Evolutionary conservation across 495 filamentous ascomycete genomes (phyloP), one percentile per base, ranked within the genome.

Genomic region (Neurospora africana): DNA sequence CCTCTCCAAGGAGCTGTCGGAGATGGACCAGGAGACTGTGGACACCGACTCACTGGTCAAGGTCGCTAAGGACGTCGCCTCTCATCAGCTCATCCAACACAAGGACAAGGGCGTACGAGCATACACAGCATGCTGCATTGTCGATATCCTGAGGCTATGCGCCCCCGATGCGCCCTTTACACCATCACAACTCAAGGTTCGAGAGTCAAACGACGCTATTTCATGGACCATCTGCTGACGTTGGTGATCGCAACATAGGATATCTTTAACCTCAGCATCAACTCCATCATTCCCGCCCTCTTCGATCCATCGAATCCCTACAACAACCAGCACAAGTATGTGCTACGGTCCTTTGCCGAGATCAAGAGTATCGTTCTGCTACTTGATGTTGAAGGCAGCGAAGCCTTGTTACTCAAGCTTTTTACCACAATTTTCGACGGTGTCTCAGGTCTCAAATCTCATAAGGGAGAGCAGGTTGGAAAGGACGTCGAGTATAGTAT

Each of bases 121-220:
- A 21, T 97, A 90, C 85, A 89, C 91, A 47, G 90, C 93, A 15
- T 92, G 92, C 78, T 98, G 94, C 79, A 84, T 98, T 75, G 94
- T 97, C 53, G 96, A 99, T 79, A 92, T 99, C 71, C 88, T 99
- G 80, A 89, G 92, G 76, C 85, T 99, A 36, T 97, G 94, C 83
- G 95, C 95, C 38, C 95, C 95, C 5, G 90, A 98, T 87, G 95
- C 95, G 81, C 95, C 95, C 13, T 98, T 96, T 82, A 97, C 93
- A 11, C 88, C 86, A 37, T 87, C 89, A 69, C 95, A 98, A 81
- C 84, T 99, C 37, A 97, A 95, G 91, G 94, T 97, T 69, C 30
- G 80, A 71, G 72, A 19, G 41, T 58, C 8, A 69, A 1, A 68
- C 19, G 27, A 33, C 17, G 3, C 27, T 36, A 8, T 61, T 19